Conservation (phyloP, 2,329 filamentous ascomycete genomes). For the Fusarium penzigii region DNA sequence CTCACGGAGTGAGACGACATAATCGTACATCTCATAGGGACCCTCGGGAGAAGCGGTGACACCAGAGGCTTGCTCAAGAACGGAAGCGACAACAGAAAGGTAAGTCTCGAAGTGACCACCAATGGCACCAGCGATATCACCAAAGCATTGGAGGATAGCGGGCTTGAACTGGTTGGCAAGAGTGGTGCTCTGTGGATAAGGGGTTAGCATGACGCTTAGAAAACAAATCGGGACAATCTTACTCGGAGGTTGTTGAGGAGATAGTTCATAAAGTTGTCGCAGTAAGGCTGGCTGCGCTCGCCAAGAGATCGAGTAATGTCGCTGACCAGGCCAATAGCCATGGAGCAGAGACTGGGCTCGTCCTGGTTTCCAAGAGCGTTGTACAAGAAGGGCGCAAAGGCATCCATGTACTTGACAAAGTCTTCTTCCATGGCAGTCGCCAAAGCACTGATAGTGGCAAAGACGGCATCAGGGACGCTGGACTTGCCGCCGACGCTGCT, state of each 20-base stretch:
- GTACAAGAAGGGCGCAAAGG: constrained; percentile 89
- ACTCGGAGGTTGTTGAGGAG: constrained; percentile 87
- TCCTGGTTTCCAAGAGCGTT: constrained; percentile 95
- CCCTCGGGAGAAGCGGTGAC: constrained; percentile 79
- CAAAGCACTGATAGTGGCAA: constrained; percentile 88
- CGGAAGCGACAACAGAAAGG: constrained; percentile 86
- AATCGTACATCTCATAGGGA: constrained; percentile 94
- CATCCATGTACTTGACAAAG: constrained; percentile 97
- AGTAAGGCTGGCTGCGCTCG: constrained; percentile 89
- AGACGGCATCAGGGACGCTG: constrained; percentile 90
- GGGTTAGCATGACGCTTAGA: constrained; percentile 10
- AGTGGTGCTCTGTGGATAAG: constrained; percentile 64
- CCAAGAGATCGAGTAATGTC: constrained; percentile 93
- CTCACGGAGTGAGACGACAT: constrained; percentile 90
- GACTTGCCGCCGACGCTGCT: constrained; percentile 79
- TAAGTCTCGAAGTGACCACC: constrained; percentile 91
- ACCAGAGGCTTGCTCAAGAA: constrained; percentile 87
- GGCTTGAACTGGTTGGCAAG: constrained; percentile 97
- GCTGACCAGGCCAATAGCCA: constrained; percentile 96
- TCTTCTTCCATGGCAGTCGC: constrained; percentile 89
- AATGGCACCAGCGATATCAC: constrained; percentile 95
- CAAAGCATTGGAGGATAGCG: constrained; percentile 95
- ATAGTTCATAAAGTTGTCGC: constrained; percentile 98
- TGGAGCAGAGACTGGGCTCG: constrained; percentile 88
- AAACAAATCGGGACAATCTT: constrained; percentile 35